Conservation (phyloP, 2,329 filamentous ascomycete species). For the Amylocarpus encephaloides region DNA sequence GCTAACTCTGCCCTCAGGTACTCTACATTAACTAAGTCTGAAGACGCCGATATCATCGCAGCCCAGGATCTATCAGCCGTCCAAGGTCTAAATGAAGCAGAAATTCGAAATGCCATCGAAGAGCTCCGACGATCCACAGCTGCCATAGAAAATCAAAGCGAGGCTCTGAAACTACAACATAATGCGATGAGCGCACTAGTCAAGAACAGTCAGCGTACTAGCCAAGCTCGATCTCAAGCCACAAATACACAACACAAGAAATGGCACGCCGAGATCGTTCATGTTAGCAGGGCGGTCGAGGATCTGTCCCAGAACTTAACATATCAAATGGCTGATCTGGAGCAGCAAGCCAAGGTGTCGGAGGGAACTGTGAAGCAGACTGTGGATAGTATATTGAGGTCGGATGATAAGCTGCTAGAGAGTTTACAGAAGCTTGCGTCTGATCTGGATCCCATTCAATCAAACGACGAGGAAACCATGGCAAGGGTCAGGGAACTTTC, state of each 20-base stretch:
- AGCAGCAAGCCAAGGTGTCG: constrained; percentile 44
- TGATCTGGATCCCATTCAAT: constrained; percentile 49
- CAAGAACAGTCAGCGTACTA: constrained; percentile 36
- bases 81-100: constrained; percentile 50
- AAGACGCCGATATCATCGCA: constrained; percentile 41
- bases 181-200: constrained; percentile 51
- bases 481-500: constrained; percentile 53
- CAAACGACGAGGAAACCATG: constrained; percentile 46
- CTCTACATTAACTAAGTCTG: constrained; percentile 41
- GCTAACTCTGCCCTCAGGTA: constrained; percentile 37
- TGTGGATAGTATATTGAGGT: constrained; percentile 45
- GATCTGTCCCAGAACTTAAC: constrained; percentile 42
- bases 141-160: constrained; percentile 57
- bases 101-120: constrained; percentile 54
- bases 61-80: constrained; percentile 41
- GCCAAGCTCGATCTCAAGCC: constrained; percentile 33
- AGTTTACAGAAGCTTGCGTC: constrained; percentile 61
- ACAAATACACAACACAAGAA: constrained; percentile 34
- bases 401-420: constrained; percentile 59
- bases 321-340: constrained; percentile 42
- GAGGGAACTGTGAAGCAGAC: constrained; percentile 42
- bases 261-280: constrained; percentile 36
- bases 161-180: constrained; percentile 54
- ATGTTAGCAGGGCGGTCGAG: constrained; percentile 40
- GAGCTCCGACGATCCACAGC: constrained; percentile 59